phyloP scores from a whole-genome alignment of 1,139 yeast species.

The Geotrichum fermentans region DNA sequence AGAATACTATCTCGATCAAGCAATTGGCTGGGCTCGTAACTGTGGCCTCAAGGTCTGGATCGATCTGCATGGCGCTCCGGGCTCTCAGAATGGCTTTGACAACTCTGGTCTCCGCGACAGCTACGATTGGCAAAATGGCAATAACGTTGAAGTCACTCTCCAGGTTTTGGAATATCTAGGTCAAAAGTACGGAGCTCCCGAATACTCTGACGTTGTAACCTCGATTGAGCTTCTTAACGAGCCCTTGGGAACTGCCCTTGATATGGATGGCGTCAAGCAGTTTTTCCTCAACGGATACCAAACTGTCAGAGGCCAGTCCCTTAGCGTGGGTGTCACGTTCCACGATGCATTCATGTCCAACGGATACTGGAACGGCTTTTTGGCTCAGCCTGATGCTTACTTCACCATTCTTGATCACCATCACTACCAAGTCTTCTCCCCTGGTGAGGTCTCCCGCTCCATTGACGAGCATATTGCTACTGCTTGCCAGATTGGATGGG shows the following conservation, averaged over 20 bases:
- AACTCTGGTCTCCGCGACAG: constrained; percentile 82
- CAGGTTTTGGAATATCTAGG: constrained; percentile 44
- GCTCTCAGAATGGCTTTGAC: constrained; percentile 96
- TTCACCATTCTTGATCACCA: constrained; percentile 84
- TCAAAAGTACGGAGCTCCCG: constrained; percentile 60
- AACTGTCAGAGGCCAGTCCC: constrained; percentile 46
- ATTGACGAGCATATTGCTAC: constrained; percentile 57
- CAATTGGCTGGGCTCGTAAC: constrained; percentile 68
- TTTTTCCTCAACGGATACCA: constrained; percentile 56
- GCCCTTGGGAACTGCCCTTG: constrained; percentile 70
- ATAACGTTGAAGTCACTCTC: constrained; percentile 50
- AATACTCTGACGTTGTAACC: constrained; percentile 65
- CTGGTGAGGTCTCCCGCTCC: constrained; percentile 51
- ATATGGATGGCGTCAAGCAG: constrained; percentile 53
- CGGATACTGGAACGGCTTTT: constrained; percentile 61
- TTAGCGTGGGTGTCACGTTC: constrained; percentile 50
- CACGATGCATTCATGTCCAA: constrained; percentile 69
- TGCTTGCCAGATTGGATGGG: constrained; percentile 61
- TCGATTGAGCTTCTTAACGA: constrained; percentile 88
- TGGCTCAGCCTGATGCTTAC: constrained; percentile 46
- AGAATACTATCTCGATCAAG: constrained; percentile 62
- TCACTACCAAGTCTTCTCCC: constrained; percentile 79
- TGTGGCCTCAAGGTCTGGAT: constrained; percentile 74
- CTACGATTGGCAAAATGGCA: constrained; percentile 47
- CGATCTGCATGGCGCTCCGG: constrained; percentile 93